Evolutionary conservation across 2,329 filamentous ascomycete species (phyloP).

Genomic region (Paraphaeosphaeria sporulosa): DNA sequence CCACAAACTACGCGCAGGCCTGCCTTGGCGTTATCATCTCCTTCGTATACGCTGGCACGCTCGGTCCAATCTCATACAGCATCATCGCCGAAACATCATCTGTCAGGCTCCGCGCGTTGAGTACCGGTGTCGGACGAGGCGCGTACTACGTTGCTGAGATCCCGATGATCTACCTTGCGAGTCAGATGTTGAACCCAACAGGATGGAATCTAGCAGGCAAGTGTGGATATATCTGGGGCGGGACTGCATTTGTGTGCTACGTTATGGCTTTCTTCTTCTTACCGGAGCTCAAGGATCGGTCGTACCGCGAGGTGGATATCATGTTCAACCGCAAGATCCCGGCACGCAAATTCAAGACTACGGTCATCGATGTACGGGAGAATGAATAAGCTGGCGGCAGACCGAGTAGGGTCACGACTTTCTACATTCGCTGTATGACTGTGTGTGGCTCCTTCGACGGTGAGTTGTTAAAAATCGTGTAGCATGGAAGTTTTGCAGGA

Average conservation of each 20-base stretch:
- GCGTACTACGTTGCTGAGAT: constrained; percentile 70
- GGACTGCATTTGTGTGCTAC: constrained; percentile 62
- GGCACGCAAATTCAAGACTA: constrained; percentile 61
- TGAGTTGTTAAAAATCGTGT: too few species aligned
- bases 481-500: too few species aligned
- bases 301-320: constrained; percentile 58
- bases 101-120: constrained; percentile 68
- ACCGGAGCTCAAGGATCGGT: constrained; percentile 62
- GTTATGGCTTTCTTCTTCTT: constrained; percentile 59
- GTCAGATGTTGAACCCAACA: constrained; percentile 59
- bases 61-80: constrained; percentile 70
- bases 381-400: too few species aligned
- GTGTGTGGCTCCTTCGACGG: too few species aligned
- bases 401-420: too few species aligned
- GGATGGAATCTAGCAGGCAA: constrained; percentile 48
- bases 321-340: constrained; percentile 53
- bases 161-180: constrained; percentile 69
- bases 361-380: too few species aligned
- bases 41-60: constrained; percentile 68
- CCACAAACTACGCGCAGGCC: constrained; percentile 64
- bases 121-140: constrained; percentile 68
- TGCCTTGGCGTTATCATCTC: constrained; percentile 70
- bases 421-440: too few species aligned
- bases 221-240: constrained; percentile 40
- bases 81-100: constrained; percentile 72